These are phyloP conservation scores for Citrus sp. DNA, from an alignment of 345 rosid species.

Conservation along the genomic window DNA sequence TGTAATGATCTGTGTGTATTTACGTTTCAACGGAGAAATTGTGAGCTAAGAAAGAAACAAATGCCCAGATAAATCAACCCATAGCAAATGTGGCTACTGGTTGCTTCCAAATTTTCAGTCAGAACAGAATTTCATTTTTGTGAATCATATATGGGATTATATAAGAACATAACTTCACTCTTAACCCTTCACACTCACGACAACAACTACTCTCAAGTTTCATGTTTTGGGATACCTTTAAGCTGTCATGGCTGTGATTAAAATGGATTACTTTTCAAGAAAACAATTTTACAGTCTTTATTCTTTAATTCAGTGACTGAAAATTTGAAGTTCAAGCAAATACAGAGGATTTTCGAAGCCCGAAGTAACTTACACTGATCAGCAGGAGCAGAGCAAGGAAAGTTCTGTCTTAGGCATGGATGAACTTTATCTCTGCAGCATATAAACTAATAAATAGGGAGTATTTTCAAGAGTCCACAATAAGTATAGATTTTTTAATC, in stretches of 20 bases:
- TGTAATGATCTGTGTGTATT: slow-evolving; percentile 42
- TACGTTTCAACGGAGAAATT: background rate
- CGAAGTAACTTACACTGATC: slow-evolving; percentile 42
- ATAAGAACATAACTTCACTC: background rate
- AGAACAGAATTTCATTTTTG: background rate
- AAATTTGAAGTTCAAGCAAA: background rate
- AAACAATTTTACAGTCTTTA: background rate
- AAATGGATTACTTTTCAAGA: background rate
- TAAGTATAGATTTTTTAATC: background rate
- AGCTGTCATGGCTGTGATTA: background rate
- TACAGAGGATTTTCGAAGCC: background rate
- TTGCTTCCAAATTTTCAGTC: background rate
- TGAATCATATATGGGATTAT: background rate
- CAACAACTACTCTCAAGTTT: background rate
- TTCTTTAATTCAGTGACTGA: background rate
- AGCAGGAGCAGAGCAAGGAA: slow-evolving; percentile 53
- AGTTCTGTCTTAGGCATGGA: slow-evolving; percentile 59
- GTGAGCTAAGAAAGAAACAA: background rate
- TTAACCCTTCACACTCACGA: too few relatives aligned
- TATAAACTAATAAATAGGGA: slow-evolving; percentile 2
- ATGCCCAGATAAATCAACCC: background rate
- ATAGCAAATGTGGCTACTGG: background rate
- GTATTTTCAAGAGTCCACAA: background rate
- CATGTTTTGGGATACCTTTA: background rate
- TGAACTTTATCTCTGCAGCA: slow-evolving; percentile 48